These are phyloP conservation scores for Herpetomonas tarakana DNA, from an alignment of 208 protist species.

Conservation along the genomic window DNA sequence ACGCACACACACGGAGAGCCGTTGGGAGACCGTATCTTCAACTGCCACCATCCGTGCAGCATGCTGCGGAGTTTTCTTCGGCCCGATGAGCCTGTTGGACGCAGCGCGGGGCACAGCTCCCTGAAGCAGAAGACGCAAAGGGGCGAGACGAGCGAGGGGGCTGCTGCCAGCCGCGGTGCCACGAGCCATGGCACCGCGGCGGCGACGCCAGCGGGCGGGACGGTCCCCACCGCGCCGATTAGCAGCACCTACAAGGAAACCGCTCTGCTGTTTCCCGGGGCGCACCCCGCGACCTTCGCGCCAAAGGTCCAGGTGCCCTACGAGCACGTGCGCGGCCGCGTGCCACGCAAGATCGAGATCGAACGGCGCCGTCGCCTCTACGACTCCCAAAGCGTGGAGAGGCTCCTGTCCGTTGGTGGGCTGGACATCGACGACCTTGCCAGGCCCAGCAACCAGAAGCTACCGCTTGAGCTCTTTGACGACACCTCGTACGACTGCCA, in stretches of 20 bases:
- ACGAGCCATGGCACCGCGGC: background rate
- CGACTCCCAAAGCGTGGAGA: slow-evolving; percentile 72
- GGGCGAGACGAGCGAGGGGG: too few species aligned
- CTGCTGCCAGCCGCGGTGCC: too few species aligned
- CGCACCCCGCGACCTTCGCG: slow-evolving; percentile 80
- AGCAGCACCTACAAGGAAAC: slow-evolving; percentile 88
- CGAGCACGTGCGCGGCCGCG: slow-evolving; percentile 76
- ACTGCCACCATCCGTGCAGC: too few species aligned
- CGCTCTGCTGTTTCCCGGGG: slow-evolving; percentile 69
- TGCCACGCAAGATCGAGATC: slow-evolving; percentile 94
- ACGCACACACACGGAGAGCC: too few species aligned
- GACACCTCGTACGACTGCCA: slow-evolving; percentile 94
- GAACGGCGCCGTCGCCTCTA: slow-evolving; percentile 93
- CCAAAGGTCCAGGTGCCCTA: slow-evolving; percentile 97
- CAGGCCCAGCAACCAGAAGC: slow-evolving; percentile 44
- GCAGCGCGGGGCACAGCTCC: too few species aligned
- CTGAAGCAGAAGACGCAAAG: too few species aligned
- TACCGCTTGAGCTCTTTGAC: slow-evolving; percentile 95
- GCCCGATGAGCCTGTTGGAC: slow-evolving; percentile 27
- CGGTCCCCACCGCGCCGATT: slow-evolving; percentile 13
- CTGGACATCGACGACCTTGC: slow-evolving; percentile 65
- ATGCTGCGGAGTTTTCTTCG: slow-evolving; percentile 69
- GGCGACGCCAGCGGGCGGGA: background rate
- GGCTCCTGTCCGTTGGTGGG: slow-evolving; percentile 77
- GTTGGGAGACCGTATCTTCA: too few species aligned